Base-by-base conservation (phyloP, 2,329 filamentous ascomycete genomes). In the Colletotrichum spaethianum region DNA sequence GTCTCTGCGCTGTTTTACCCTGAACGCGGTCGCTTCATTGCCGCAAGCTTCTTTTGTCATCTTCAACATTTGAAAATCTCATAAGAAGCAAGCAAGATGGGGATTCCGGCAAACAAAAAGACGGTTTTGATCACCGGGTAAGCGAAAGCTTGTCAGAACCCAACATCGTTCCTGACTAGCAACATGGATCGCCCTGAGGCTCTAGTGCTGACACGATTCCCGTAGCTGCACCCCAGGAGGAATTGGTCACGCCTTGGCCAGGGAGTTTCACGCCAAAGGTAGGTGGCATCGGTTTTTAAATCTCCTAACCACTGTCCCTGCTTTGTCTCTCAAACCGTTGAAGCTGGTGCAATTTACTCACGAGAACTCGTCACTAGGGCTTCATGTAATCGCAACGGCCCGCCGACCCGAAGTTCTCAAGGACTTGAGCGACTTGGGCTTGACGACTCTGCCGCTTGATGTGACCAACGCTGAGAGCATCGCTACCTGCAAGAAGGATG, bases 361-460 rank as follows among this genome's bases (percentile, higher is more conserved):
- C 53, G 20, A 12, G 1, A 60, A 16, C 42, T 33, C 12, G 11
- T 4, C 26, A 9, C 40, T 55, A 88, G 86, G 86, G 55, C 79
- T 87, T 40, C 85, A 88, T 74, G 88, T 90, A 75, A 89, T 91
- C 71, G 88, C 88, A 0, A 89, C 88, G 1, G 88, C 88, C 18
- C 87, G 89, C 48, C 84, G 85, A 23, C 79, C 81, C 0, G 82
- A 86, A 48, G 84, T 89, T 16, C 81, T 90, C 66, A 75, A 80
- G 46, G 83, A 84, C 1, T 80, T 90, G 42, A 82, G 80, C 4
- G 81, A 79, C 8, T 73, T 83, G 68, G 87, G 87, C 69, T 86
- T 90, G 79, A 86, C 83, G 68, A 82, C 84, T 20, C 74, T 90
- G 11, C 76, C 82, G 40, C 84, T 90, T 14, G 89, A 91, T 67